Conservation (phyloP, 257 asterid species). For the Agastache rugosa region DNA sequence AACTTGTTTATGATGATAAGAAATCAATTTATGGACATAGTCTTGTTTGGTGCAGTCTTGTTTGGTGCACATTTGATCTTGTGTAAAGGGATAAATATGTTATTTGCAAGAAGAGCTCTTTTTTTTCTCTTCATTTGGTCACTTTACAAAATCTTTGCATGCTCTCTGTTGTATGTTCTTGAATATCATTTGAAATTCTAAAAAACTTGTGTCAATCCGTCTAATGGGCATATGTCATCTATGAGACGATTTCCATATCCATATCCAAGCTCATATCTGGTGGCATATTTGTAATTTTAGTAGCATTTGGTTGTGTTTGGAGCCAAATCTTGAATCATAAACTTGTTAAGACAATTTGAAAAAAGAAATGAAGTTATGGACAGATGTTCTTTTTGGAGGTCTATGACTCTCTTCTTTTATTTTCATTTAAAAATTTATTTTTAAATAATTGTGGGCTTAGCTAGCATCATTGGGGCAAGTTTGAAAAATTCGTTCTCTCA, state of each 20-base stretch:
- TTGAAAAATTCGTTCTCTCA: neutral
- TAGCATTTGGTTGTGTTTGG: neutral
- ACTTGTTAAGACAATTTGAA: too few species aligned
- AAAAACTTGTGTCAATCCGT: too few species aligned
- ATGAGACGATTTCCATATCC: too few species aligned
- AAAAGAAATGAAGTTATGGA: neutral
- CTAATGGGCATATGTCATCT: too few species aligned
- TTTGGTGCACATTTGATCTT: slow-evolving; percentile 19
- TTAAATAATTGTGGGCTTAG: neutral
- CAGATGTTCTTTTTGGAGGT: neutral
- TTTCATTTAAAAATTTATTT: too few species aligned
- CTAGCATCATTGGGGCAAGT: neutral
- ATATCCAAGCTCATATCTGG: too few species aligned
- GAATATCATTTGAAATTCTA: neutral
- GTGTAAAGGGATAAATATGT: slow-evolving; percentile 32
- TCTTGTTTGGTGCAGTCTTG: slow-evolving; percentile 27
- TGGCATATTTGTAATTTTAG: neutral
- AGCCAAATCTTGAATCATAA: neutral
- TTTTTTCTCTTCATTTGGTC: neutral
- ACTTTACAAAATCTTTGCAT: neutral
- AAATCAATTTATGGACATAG: slow-evolving; percentile 21
- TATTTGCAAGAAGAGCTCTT: neutral
- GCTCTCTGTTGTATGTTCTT: neutral
- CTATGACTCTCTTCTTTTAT: too few species aligned
- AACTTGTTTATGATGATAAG: slow-evolving; percentile 10